Percentiles rank a stretch among this genome's conserved stretches.
These are phyloP conservation scores for Leccinum rimulosum DNA, from an alignment of 768 basidiomycete species.

Conservation along the genomic window DNA sequence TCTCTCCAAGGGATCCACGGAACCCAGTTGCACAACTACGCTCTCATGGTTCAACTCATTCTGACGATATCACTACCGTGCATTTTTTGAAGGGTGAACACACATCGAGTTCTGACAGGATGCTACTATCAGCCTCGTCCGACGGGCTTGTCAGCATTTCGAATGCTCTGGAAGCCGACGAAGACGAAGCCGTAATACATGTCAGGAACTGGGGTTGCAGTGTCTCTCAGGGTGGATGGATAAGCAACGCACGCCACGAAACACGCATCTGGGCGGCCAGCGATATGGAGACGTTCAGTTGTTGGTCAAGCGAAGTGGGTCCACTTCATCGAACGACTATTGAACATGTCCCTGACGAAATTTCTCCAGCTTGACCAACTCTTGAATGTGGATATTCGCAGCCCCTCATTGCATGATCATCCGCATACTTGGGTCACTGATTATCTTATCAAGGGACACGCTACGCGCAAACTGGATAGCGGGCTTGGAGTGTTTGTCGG, in stretches of 20 bases:
- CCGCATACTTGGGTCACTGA: constrained; percentile 74
- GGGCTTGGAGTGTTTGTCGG: constrained; percentile 62
- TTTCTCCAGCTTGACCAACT: constrained; percentile 54
- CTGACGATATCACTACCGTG: constrained; percentile 86
- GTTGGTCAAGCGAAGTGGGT: constrained; percentile 73
- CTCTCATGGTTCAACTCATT: constrained; percentile 83
- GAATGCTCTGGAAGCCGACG: constrained; percentile 71
- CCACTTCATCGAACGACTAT: not conserved
- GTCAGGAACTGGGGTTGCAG: constrained; percentile 89
- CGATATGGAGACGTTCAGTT: constrained; percentile 93
- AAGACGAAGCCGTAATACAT: constrained; percentile 79
- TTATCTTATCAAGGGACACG: constrained; percentile 61
- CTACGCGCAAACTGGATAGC: constrained; percentile 15
- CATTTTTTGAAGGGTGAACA: constrained; percentile 40
- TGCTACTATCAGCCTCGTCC: constrained; percentile 77
- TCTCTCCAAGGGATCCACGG: constrained; percentile 72
- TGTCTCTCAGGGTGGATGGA: constrained; percentile 75
- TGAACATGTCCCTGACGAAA: not conserved
- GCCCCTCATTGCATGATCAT: constrained; percentile 56
- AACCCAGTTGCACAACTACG: constrained; percentile 67
- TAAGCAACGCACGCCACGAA: constrained; percentile 31
- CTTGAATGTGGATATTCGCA: constrained; percentile 60
- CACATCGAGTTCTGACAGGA: constrained; percentile 37
- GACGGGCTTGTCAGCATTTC: constrained; percentile 81
- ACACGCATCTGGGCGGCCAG: constrained; percentile 76